These are phyloP conservation scores for Penicillium sp. DNA, from an alignment of 2,329 filamentous ascomycete species.

Conservation along the genomic window DNA sequence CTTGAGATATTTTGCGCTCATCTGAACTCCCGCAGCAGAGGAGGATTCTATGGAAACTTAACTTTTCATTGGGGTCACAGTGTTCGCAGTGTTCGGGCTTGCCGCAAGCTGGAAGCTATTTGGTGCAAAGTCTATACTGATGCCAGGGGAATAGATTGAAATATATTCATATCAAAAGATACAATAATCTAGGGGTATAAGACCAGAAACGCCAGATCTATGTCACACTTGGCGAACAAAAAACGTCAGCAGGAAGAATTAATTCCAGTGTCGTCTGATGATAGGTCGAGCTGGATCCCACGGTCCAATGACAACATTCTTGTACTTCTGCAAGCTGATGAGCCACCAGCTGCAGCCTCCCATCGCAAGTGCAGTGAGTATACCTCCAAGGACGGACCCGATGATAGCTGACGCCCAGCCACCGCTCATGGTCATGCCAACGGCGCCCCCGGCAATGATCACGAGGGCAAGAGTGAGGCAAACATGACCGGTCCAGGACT, in stretches of 20 bases:
- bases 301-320: slow-evolving; percentile 96
- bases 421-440: slow-evolving; percentile 65
- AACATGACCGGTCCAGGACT: slow-evolving; percentile 81
- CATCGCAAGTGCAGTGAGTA: slow-evolving; percentile 78
- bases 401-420: slow-evolving; percentile 62
- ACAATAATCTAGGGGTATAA: slow-evolving; percentile 28
- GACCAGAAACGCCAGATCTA: slow-evolving; percentile 19
- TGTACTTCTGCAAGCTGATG: slow-evolving; percentile 96
- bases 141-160: not conserved
- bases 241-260: not conserved
- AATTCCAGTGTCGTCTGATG: slow-evolving; percentile 49
- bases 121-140: not conserved
- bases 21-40: not conserved
- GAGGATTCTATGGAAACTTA: too few relatives aligned
- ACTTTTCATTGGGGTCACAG: too few relatives aligned
- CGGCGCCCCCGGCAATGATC: slow-evolving; percentile 75
- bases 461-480: slow-evolving; percentile 76
- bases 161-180: slow-evolving; percentile 1
- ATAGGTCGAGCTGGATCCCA: slow-evolving; percentile 92
- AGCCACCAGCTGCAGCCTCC: slow-evolving; percentile 98
- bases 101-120: not conserved
- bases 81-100: not conserved
- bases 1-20: slow-evolving; percentile 1
- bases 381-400: slow-evolving; percentile 75
- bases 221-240: slow-evolving; percentile 14